Evolutionary conservation across 257 asterid species (phyloP).

Genomic region (Fraxinus americana): DNA sequence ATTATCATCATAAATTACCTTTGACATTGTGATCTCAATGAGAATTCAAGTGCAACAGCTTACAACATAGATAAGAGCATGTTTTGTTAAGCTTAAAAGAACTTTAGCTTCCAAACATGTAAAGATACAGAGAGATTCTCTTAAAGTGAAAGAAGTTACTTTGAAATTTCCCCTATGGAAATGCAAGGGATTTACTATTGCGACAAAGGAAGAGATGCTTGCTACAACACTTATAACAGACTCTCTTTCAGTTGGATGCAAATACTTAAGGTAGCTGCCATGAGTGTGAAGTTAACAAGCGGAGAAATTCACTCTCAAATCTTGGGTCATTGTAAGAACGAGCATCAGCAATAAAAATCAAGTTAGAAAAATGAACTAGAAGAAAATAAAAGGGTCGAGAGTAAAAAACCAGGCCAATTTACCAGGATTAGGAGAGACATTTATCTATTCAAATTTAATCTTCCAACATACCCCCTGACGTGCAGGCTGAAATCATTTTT

Average conservation of each 20-base stretch:
- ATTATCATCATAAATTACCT: not conserved
- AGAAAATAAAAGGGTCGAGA: not conserved
- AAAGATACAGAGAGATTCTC: not conserved
- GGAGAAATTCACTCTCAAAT: not conserved
- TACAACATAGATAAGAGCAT: not conserved
- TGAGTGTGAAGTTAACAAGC: not conserved
- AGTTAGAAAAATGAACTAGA: not conserved
- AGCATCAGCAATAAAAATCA: too few relatives aligned
- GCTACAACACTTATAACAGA: not conserved
- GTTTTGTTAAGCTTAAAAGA: not conserved
- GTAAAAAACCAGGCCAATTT: not conserved
- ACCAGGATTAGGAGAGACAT: not conserved
- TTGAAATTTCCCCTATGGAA: not conserved
- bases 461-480: not conserved
- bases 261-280: not conserved
- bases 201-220: not conserved
- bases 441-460: not conserved
- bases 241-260: not conserved
- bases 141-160: not conserved
- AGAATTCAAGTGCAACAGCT: not conserved
- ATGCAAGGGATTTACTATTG: not conserved
- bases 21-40: not conserved
- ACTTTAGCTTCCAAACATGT: not conserved
- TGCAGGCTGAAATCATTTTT: not conserved
- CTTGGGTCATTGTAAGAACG: not conserved